Conservation (phyloP, 495 filamentous ascomycete genomes). For the Penicillium salamii region DNA sequence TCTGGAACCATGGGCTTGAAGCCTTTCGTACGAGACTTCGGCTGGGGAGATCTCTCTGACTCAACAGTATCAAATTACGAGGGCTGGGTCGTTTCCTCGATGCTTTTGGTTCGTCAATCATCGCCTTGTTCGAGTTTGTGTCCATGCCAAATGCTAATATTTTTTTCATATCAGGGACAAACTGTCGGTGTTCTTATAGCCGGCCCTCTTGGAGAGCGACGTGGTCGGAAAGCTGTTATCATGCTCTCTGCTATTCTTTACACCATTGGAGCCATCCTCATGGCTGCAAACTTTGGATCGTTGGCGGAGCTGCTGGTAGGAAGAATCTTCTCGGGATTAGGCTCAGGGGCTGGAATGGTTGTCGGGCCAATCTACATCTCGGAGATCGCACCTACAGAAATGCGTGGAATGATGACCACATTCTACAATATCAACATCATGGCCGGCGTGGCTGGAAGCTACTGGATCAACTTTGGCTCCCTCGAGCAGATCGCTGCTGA, state of each 20-base stretch:
- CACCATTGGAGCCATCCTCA: conserved; percentile 20
- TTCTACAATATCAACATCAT: conserved; percentile 76
- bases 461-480: conserved; percentile 69
- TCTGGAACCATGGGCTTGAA: conserved; percentile 24
- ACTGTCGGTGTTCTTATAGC: conserved; percentile 2
- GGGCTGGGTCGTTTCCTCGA: conserved; percentile 25
- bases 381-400: conserved; percentile 45
- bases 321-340: conserved; percentile 68
- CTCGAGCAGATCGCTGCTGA: conserved; percentile 38
- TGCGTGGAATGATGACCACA: conserved; percentile 66
- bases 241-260: conserved; percentile 18
- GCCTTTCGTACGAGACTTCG: conserved; percentile 20
- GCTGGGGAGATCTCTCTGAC: conserved; percentile 10
- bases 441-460: conserved; percentile 73
- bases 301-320: conserved; percentile 55
- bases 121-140: not conserved
- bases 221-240: conserved; percentile 20
- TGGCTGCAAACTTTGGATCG: conserved; percentile 24
- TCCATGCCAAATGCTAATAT: too few species aligned
- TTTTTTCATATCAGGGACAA: not conserved
- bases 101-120: conserved; percentile 16
- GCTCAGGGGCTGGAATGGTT: conserved; percentile 72
- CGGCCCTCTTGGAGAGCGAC: conserved; percentile 5
- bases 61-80: conserved; percentile 13
- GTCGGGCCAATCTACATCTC: conserved; percentile 69